Evolutionary conservation across 305 asterid genomes (phyloP).

Genomic region (Striga hermonthica): DNA sequence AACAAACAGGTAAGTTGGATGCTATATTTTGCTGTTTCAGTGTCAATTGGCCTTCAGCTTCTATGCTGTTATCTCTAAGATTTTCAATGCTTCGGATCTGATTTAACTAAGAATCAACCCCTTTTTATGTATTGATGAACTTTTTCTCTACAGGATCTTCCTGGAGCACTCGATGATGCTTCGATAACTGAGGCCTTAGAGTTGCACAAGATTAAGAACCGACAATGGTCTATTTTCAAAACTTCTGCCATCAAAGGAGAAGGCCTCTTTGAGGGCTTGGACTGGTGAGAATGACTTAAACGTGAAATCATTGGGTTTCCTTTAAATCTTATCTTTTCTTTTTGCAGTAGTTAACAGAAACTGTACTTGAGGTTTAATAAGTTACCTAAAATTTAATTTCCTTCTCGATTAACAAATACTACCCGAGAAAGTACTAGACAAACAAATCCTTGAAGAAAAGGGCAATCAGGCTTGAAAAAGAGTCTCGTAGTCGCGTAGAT

Average conservation of each 20-base stretch:
- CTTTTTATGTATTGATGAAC: constrained; percentile 1
- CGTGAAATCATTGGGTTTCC: too few species aligned
- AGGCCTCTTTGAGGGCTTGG: constrained; percentile 95
- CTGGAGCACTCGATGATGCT: constrained; percentile 98
- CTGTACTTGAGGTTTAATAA: too few species aligned
- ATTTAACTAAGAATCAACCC: not conserved
- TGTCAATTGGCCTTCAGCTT: not conserved
- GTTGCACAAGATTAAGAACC: constrained; percentile 88
- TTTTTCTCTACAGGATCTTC: constrained; percentile 61
- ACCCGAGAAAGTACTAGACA: too few species aligned
- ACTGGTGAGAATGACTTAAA: constrained; percentile 59
- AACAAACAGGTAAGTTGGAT: constrained; percentile 39
- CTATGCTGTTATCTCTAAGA: not conserved
- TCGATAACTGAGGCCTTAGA: constrained; percentile 87
- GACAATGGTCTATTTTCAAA: constrained; percentile 95
- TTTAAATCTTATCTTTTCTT: too few species aligned
- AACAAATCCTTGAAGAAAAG: too few species aligned
- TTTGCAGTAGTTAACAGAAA: too few species aligned
- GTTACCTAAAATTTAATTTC: too few species aligned
- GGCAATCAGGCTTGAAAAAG: too few species aligned
- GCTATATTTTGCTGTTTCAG: not conserved
- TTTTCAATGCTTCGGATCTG: constrained; percentile 4
- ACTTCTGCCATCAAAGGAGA: constrained; percentile 98
- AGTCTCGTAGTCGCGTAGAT: too few species aligned
- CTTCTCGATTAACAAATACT: too few species aligned